Evolutionary conservation across 306 rosid species (phyloP).

Genomic region (Sophora flavescens): DNA sequence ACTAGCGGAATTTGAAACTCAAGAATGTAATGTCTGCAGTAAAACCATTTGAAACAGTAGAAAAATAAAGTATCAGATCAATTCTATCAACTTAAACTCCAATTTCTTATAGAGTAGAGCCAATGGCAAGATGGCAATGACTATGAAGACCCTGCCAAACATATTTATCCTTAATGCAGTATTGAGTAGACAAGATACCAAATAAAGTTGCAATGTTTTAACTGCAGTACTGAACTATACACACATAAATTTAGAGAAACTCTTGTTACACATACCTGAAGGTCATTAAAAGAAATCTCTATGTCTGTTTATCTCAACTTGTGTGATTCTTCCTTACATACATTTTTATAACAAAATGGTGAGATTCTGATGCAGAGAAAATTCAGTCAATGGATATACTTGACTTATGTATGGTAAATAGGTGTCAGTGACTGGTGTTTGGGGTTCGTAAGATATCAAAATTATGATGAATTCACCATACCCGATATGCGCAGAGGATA

Average conservation of each 20-base stretch:
- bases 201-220: slow-evolving; percentile 26
- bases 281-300: background rate
- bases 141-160: background rate
- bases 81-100: no score
- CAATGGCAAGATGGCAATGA: slow-evolving; percentile 5
- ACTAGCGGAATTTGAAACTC: slow-evolving; percentile 11
- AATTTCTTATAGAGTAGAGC: no score
- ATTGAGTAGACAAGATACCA: background rate
- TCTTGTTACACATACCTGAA: background rate
- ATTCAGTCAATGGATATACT: background rate
- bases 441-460: background rate
- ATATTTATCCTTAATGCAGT: slow-evolving; percentile 13
- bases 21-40: background rate
- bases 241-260: slow-evolving; percentile 25
- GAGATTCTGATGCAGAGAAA: slow-evolving; percentile 6
- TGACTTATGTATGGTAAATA: background rate
- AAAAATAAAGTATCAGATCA: background rate
- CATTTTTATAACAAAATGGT: background rate
- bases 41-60: background rate
- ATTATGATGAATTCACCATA: background rate
- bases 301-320: background rate
- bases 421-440: background rate
- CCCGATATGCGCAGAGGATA: background rate
- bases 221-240: slow-evolving; percentile 8
- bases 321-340: background rate